A percentile compares a stretch with the other conserved stretches of the same genome.
Evolutionary conservation across 2,329 filamentous ascomycete species (phyloP).

Genomic region (Trichocomaceae sp.): DNA sequence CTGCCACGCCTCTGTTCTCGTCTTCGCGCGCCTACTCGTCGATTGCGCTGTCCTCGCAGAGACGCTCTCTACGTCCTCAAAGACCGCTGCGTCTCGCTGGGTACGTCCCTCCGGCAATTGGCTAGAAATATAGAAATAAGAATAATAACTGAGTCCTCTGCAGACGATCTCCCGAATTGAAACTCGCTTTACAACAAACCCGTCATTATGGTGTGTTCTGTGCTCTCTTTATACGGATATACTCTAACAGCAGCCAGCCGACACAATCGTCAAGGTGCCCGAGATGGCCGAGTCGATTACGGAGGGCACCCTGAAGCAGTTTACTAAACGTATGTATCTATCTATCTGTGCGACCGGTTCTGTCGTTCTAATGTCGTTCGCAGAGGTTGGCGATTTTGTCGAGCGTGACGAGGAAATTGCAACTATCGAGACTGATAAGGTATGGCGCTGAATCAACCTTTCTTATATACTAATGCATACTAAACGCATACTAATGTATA

Average conservation of each 20-base stretch:
- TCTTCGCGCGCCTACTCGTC: conserved; percentile 24
- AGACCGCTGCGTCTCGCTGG: conserved; percentile 7
- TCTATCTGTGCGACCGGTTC: conserved; percentile 12
- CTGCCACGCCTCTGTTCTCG: conserved; percentile 21
- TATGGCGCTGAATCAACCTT: too few species aligned
- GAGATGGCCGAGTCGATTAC: conserved; percentile 99
- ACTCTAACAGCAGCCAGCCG: conserved; percentile 46
- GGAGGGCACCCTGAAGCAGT: conserved; percentile 94
- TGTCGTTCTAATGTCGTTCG: conserved; percentile 16
- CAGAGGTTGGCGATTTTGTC: conserved; percentile 82
- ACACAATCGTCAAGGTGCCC: conserved; percentile 84
- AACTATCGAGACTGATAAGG: conserved; percentile 98
- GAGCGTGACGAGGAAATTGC: conserved; percentile 97
- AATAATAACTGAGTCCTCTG: not conserved
- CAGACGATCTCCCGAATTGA: conserved; percentile 13
- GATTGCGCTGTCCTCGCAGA: conserved; percentile 15
- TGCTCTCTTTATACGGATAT: not conserved
- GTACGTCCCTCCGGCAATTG: not conserved
- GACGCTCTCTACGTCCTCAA: conserved; percentile 6
- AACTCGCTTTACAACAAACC: conserved; percentile 19
- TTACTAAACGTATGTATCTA: conserved; percentile 61
- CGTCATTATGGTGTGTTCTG: conserved; percentile 31
- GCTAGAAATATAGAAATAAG: too few species aligned
- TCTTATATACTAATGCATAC: too few species aligned
- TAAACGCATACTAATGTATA: too few species aligned